Conservation (phyloP, 2,329 filamentous ascomycete species). For the Trichoderma sp. region DNA sequence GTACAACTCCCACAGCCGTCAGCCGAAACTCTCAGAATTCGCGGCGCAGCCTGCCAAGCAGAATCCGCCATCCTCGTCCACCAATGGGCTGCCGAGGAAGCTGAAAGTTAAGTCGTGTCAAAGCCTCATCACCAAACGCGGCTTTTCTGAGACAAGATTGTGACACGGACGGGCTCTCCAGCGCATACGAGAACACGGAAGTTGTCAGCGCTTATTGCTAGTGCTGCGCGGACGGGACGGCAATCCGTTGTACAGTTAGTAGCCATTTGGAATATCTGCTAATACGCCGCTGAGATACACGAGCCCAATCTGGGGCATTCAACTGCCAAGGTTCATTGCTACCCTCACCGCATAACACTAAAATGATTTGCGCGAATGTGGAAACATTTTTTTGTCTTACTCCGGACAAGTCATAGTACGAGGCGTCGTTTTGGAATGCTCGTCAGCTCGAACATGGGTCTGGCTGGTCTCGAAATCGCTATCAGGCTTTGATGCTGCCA, state of each 20-base stretch:
- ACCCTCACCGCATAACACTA: background rate
- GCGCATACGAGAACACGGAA: background rate
- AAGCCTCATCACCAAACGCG: conserved; percentile 2
- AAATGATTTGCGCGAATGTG: background rate
- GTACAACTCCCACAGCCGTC: background rate
- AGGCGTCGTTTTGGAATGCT: background rate
- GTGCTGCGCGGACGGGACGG: background rate
- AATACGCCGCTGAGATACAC: background rate
- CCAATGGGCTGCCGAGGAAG: background rate
- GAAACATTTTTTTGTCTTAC: background rate
- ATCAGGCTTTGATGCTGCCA: background rate
- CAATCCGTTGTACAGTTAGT: background rate
- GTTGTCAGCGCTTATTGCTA: conserved; percentile 3
- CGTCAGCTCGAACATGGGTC: background rate
- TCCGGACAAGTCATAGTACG: background rate
- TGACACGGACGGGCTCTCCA: background rate
- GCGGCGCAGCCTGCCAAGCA: conserved; percentile 5
- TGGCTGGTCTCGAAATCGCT: background rate
- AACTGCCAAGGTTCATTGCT: background rate
- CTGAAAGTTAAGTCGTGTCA: background rate
- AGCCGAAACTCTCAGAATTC: background rate
- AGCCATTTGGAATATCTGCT: background rate
- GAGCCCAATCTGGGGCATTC: background rate
- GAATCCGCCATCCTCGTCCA: background rate
- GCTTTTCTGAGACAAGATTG: background rate